Conservation (phyloP, 345 rosid species). For the Gossypium mustelinum region DNA sequence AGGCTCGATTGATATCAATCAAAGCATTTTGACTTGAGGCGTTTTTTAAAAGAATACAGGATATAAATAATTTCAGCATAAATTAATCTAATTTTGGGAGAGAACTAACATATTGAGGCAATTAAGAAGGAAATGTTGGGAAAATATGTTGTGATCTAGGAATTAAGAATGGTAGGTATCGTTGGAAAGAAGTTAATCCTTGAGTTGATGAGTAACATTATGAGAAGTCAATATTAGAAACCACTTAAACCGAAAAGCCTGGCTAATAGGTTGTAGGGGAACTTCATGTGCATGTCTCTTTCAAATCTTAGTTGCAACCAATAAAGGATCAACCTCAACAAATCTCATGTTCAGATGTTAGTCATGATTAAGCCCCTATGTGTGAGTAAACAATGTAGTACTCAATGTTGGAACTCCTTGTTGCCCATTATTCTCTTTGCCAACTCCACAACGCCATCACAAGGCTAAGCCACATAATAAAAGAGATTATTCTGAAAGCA, state of each 20-base stretch:
- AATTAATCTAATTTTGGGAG: neutral
- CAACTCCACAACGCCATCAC: neutral
- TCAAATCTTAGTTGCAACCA: neutral
- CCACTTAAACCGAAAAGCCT: neutral
- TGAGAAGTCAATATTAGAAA: neutral
- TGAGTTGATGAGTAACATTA: neutral
- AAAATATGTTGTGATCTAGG: neutral
- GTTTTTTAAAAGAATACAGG: neutral
- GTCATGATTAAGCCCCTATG: neutral
- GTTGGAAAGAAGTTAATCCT: neutral
- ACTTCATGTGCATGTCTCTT: conserved; percentile 6
- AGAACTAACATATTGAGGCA: conserved; percentile 1
- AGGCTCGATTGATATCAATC: neutral
- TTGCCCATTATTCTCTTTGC: neutral
- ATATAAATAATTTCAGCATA: neutral
- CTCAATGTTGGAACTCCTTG: conserved; percentile 6
- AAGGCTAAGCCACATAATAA: neutral
- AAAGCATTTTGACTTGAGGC: neutral
- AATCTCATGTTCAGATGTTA: neutral
- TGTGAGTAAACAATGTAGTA: neutral
- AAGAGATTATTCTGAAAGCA: neutral
- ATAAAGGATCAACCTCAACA: neutral
- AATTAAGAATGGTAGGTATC: neutral
- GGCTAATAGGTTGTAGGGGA: neutral
- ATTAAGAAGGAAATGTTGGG: neutral